phyloP scores from a whole-genome alignment of 148 eudicot genomes.

The Persicaria tinctoria region DNA sequence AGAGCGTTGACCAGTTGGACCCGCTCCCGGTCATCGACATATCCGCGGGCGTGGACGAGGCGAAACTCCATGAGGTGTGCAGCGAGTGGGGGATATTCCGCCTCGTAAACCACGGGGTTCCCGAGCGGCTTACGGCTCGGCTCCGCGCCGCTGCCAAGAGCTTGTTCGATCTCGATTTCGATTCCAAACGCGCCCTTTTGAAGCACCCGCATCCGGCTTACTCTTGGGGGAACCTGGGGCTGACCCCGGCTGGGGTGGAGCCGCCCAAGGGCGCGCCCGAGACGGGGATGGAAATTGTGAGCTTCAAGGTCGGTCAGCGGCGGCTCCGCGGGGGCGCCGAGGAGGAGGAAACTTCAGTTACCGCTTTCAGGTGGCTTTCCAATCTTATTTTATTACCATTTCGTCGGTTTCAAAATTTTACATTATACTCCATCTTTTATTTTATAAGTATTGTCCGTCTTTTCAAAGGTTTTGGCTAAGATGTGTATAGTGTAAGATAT shows the following conservation, averaged over 20 bases:
- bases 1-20: conserved; percentile 18
- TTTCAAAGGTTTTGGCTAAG: too few species aligned
- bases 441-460: too few species aligned
- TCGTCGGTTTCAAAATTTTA: too few species aligned
- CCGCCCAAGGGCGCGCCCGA: conserved; percentile 22
- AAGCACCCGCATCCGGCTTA: conserved; percentile 31
- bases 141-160: conserved; percentile 29
- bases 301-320: conserved; percentile 30
- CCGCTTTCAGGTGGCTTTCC: conserved; percentile 40
- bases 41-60: conserved; percentile 18
- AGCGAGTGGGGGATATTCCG: conserved; percentile 70
- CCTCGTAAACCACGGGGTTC: conserved; percentile 67
- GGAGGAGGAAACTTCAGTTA: conserved; percentile 28
- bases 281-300: conserved; percentile 56
- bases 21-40: conserved; percentile 50
- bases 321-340: not conserved
- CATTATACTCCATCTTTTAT: too few species aligned
- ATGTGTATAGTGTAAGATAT: too few species aligned
- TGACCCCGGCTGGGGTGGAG: conserved; percentile 31
- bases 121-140: conserved; percentile 22
- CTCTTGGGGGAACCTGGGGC: conserved; percentile 73
- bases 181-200: conserved; percentile 36
- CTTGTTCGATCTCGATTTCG: conserved; percentile 31
- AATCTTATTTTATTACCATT: too few species aligned
- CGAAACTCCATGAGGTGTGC: conserved; percentile 32